phyloP scores from a whole-genome alignment of 2,329 filamentous ascomycete species.

The Pseudocercospora eumusae region DNA sequence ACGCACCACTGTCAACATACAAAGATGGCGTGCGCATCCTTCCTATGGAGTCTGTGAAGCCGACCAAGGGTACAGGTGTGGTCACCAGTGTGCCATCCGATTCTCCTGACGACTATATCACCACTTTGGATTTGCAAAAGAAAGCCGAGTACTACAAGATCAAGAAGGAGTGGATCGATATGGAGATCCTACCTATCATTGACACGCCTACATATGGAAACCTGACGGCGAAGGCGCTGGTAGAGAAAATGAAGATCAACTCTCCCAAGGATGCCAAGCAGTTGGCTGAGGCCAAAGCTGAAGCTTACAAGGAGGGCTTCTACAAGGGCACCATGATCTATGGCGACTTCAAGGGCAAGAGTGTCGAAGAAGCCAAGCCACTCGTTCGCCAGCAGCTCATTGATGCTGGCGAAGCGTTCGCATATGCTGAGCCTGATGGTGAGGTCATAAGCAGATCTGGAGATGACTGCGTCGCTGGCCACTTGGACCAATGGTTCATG shows the following conservation, averaged over 20 bases:
- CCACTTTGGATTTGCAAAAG: slow-evolving; percentile 81
- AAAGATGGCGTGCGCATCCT: slow-evolving; percentile 81
- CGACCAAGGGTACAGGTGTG: slow-evolving; percentile 93
- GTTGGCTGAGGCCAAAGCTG: slow-evolving; percentile 89
- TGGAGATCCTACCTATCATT: slow-evolving; percentile 87
- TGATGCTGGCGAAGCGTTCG: slow-evolving; percentile 76
- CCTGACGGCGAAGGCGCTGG: slow-evolving; percentile 76
- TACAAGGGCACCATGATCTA: slow-evolving; percentile 90
- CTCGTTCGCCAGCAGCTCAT: slow-evolving; percentile 79
- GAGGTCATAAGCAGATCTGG: slow-evolving; percentile 85
- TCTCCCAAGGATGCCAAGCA: slow-evolving; percentile 93
- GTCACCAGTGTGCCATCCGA: slow-evolving; percentile 96
- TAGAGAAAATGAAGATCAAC: slow-evolving; percentile 92
- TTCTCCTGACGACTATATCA: slow-evolving; percentile 93
- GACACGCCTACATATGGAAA: slow-evolving; percentile 85
- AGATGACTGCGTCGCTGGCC: slow-evolving; percentile 89
- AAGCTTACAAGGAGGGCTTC: slow-evolving; percentile 96
- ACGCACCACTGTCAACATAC: slow-evolving; percentile 86
- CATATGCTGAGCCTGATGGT: slow-evolving; percentile 90
- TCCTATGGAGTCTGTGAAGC: slow-evolving; percentile 91
- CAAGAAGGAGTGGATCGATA: slow-evolving; percentile 91
- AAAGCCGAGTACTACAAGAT: slow-evolving; percentile 97
- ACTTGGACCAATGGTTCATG: slow-evolving; percentile 96
- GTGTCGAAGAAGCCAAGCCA: slow-evolving; percentile 83
- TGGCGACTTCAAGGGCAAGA: slow-evolving; percentile 83